phyloP scores from a whole-genome alignment of 768 basidiomycete genomes.

The Coprinellus micaceus region DNA sequence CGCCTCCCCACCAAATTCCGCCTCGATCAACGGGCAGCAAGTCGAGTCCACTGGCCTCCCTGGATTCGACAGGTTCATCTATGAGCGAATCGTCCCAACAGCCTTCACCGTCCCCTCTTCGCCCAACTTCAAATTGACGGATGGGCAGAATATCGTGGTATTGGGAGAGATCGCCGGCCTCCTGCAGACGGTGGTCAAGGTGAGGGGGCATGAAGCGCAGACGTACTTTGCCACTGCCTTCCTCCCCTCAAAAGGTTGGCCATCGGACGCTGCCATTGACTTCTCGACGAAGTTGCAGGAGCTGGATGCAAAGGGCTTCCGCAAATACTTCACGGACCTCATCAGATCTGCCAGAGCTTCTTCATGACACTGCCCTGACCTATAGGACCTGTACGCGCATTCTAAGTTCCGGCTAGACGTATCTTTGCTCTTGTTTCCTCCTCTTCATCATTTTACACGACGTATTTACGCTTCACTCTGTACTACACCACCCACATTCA shows the following conservation, averaged over 20 bases:
- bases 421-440: conserved; percentile 2
- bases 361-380: conserved; percentile 40
- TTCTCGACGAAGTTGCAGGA: conserved; percentile 74
- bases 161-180: conserved; percentile 86
- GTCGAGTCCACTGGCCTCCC: conserved; percentile 48
- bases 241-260: conserved; percentile 88
- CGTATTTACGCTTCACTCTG: background rate
- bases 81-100: conserved; percentile 77
- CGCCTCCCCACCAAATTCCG: conserved; percentile 29
- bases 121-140: conserved; percentile 81
- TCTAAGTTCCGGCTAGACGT: too few relatives aligned
- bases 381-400: conserved; percentile 5
- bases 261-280: conserved; percentile 68
- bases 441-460: conserved; percentile 6
- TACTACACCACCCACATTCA: background rate
- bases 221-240: conserved; percentile 75
- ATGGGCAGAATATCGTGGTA: conserved; percentile 82
- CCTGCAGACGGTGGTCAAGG: conserved; percentile 72
- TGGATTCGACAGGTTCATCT: conserved; percentile 90
- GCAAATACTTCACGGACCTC: conserved; percentile 85
- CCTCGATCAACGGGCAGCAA: conserved; percentile 14
- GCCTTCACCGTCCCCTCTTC: conserved; percentile 79
- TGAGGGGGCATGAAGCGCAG: conserved; percentile 77
- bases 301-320: conserved; percentile 70
- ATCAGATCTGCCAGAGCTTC: conserved; percentile 66